phyloP scores from a whole-genome alignment of 495 filamentous ascomycete species.

The Trichocladium antarcticum region DNA sequence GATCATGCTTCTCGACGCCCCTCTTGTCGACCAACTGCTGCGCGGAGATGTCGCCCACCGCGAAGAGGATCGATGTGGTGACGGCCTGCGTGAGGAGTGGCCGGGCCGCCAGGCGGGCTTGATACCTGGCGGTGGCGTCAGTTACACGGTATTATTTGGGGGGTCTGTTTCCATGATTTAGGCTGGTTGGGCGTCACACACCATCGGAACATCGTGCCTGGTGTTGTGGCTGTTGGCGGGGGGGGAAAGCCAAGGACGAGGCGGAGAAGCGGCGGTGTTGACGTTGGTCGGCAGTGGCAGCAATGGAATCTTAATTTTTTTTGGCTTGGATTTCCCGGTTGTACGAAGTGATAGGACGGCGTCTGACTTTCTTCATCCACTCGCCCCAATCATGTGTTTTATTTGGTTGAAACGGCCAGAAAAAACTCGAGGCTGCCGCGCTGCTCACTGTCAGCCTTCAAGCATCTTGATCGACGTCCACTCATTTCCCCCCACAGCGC shows the following conservation, averaged over 20 bases:
- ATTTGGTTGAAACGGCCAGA: no score
- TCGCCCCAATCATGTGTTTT: no score
- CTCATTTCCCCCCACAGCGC: background rate
- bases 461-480: constrained; percentile 1
- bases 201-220: constrained; percentile 5
- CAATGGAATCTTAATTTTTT: no score
- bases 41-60: constrained; percentile 80
- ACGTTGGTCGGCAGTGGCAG: no score
- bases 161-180: background rate
- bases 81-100: constrained; percentile 82
- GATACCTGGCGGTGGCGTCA: constrained; percentile 56
- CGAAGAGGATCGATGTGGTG: constrained; percentile 82
- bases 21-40: constrained; percentile 84
- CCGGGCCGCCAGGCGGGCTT: constrained; percentile 63
- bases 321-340: no score
- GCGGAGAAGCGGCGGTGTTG: no score
- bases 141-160: background rate
- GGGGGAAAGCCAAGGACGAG: background rate
- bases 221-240: background rate
- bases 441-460: background rate
- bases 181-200: no score
- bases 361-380: no score
- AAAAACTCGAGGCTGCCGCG: no score
- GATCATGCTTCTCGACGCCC: constrained; percentile 69
- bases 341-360: no score